Base-by-base conservation (phyloP, 352 stramenopile species). In the Phytophthora hybrid region DNA sequence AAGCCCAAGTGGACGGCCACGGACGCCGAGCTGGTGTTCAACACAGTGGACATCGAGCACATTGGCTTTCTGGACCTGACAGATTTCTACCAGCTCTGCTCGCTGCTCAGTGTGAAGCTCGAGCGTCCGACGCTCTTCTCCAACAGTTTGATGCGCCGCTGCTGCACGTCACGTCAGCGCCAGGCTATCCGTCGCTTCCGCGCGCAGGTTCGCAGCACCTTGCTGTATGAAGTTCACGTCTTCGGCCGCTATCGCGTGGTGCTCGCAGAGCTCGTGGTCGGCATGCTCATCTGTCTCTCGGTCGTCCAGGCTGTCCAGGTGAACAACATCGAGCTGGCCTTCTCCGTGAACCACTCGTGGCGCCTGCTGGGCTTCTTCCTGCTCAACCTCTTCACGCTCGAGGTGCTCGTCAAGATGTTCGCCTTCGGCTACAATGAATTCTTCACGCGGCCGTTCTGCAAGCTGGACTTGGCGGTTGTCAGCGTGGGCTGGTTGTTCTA, bases 401-500 rank as follows among this genome's bases (percentile, higher is more conserved):
- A 96, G 65, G 84, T 96, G 0, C 37, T 78, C 13, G 61, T 91
- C 47, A 95, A 95, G 69, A 82, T 95, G 44, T 94, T 93, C 60
- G 89, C 89, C n/a, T 95, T 95, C 54, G 89, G 89, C 2, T 83
- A 68, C 55, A 71, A 71, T 29, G 87, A 93, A 65, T 95, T 95
- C 63, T 93, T 95, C 63, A 76, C 79, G 19, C 79, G 89, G 1
- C 89, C 89, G 14, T 95, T 95, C 57, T 95, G 89, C 75, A 82
- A 90, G 59, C 71, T 95, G 6, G 89, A 96, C 59, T 74, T 96
- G 49, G 78, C 79, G 23, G 88, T 93, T 29, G 89, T 89, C 1
- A 63, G 71, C 32, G 89, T 96, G 13, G 85, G 89, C 44, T 96
- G 89, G 89, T 49, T 91, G 47, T 96, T 96, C 66, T 96, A 93